Percentiles rank a stretch among this genome's conserved stretches.
phyloP scores from a whole-genome alignment of 1,139 yeast species.

The Eremothecium coryli region DNA sequence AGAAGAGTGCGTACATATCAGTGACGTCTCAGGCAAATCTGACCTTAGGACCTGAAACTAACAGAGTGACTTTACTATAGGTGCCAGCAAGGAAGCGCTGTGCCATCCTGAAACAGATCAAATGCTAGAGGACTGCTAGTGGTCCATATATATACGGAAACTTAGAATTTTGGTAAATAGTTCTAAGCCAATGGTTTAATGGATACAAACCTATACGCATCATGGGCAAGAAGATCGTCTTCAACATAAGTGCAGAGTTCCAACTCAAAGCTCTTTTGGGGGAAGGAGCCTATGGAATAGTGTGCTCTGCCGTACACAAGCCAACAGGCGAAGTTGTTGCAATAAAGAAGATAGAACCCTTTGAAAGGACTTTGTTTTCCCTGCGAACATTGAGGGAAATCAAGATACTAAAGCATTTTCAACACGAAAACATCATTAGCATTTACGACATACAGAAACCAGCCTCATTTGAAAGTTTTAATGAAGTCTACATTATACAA shows the following conservation, averaged over 20 bases:
- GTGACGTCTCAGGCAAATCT: too few species aligned
- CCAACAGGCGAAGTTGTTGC: slow-evolving; percentile 90
- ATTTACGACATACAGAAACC: slow-evolving; percentile 90
- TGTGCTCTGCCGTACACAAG: slow-evolving; percentile 82
- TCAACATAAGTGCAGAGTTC: slow-evolving; percentile 83
- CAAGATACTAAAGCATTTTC: slow-evolving; percentile 76
- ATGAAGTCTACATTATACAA: slow-evolving; percentile 85
- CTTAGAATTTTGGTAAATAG: too few species aligned
- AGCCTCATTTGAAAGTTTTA: slow-evolving; percentile 58
- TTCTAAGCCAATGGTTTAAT: too few species aligned
- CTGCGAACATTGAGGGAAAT: slow-evolving; percentile 83
- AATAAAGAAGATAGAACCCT: slow-evolving; percentile 88
- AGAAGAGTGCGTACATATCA: too few species aligned
- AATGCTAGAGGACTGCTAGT: too few species aligned
- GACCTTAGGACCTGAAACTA: too few species aligned
- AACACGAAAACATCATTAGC: slow-evolving; percentile 85
- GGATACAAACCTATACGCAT: too few species aligned
- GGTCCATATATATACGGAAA: too few species aligned
- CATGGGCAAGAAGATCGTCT: slow-evolving; percentile 46
- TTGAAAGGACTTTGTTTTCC: slow-evolving; percentile 86
- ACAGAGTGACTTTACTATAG: too few species aligned
- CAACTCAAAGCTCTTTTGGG: slow-evolving; percentile 78
- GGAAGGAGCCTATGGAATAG: slow-evolving; percentile 98
- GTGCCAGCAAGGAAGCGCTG: too few species aligned
- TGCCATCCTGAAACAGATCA: too few species aligned